Percentiles rank a stretch among this genome's conserved stretches.
phyloP scores from a whole-genome alignment of 2,329 filamentous ascomycete genomes.

The Colletotrichum australisinense region DNA sequence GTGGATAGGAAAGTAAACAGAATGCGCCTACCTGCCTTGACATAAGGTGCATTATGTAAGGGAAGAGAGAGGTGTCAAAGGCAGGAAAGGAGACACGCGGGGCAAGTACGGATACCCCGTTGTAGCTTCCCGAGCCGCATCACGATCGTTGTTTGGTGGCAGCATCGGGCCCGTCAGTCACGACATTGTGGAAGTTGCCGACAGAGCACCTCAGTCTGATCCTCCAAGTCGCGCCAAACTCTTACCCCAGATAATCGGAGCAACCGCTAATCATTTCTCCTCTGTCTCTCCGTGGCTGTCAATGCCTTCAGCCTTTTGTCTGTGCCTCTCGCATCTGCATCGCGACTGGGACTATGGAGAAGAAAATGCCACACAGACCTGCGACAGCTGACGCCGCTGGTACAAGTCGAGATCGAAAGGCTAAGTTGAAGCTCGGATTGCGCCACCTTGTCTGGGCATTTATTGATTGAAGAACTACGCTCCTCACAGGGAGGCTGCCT shows the following conservation, averaged over 20 bases:
- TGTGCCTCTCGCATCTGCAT: not conserved
- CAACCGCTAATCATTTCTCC: not conserved
- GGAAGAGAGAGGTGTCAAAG: too few relatives aligned
- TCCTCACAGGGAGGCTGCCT: too few relatives aligned
- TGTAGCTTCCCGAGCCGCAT: slow-evolving; percentile 8
- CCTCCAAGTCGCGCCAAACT: not conserved
- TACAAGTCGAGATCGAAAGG: not conserved
- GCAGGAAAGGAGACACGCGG: not conserved
- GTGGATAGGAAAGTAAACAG: not conserved
- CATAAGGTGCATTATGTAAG: too few relatives aligned
- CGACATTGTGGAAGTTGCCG: not conserved
- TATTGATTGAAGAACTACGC: not conserved
- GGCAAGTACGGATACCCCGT: not conserved
- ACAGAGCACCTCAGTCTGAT: not conserved
- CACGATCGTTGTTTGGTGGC: slow-evolving; percentile 19
- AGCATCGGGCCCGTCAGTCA: slow-evolving; percentile 12
- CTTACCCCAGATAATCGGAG: not conserved
- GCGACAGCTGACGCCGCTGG: not conserved
- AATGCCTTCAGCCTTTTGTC: not conserved
- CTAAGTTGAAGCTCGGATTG: not conserved
- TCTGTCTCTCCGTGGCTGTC: not conserved
- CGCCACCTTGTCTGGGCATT: too few relatives aligned
- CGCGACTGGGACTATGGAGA: not conserved
- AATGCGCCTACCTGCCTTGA: not conserved
- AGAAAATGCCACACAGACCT: not conserved